Base-by-base conservation (phyloP, 768 basidiomycete species). In the Russula sp. region DNA sequence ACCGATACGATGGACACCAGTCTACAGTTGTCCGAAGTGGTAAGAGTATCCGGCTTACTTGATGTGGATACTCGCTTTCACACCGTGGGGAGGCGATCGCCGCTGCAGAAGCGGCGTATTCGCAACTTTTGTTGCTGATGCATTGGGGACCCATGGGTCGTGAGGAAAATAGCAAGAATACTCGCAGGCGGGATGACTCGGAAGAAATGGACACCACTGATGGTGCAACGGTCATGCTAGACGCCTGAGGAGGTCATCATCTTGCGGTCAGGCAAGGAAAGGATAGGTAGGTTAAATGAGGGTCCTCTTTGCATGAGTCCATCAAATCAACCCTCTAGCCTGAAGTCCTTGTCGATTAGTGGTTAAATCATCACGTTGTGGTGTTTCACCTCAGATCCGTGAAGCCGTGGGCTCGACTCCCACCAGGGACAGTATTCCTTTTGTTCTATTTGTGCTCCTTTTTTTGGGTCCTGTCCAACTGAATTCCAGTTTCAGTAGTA, bases 281-380 rank as follows among this genome's bases (percentile, higher is more conserved):
- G 25, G n/a, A n/a, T 29, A 29, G 25, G 25, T 1, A 29, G 25
- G 25, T 29, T 29, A 29, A 29, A 29, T 29, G 25, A 1, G 25
- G 25, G 25, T 47, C 20, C 1, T 18, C 32, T 29, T 38, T 58
- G 38, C 16, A 59, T 43, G 35, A 39, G 11, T 22, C 7, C 3
- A 34, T 47, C 22, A 34, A 32, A 16, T 39, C 41, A 16, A 7
- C 1, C 13, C 0, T 2, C 0, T 7, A 14, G 6, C 7, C 1
- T 1, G 2, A 63, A 61, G 63, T 64, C 63, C 63, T 60, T 56
- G 59, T 64, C 63, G 63, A 64, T 64, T 64, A 64, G 63, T 64
- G 63, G 63, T 64, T 61, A 64, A 64, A 64, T 64, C 63, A 64
- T 64, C 63, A 64, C 63, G 59, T 64, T 64, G 63, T 64, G 63